phyloP scores from a whole-genome alignment of 2,329 filamentous ascomycete species.

The Cordyceps tenuipes region DNA sequence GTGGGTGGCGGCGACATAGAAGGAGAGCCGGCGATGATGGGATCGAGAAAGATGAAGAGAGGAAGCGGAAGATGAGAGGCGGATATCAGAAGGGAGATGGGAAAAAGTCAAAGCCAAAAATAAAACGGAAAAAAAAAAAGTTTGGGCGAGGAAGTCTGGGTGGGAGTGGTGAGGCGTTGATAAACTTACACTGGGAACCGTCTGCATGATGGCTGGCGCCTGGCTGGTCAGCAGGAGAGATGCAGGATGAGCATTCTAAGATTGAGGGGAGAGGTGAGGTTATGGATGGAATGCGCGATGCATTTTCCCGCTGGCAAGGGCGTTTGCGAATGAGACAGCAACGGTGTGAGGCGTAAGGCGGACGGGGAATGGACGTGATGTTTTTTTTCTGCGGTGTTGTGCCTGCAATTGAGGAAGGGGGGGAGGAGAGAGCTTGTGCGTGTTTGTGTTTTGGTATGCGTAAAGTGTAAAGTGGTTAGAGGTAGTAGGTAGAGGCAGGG shows the following conservation, averaged over 20 bases:
- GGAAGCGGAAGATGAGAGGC: not conserved
- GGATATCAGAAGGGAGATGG: not conserved
- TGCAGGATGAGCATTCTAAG: conserved; percentile 29
- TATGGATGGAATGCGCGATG: conserved; percentile 1
- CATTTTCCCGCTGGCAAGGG: conserved; percentile 5
- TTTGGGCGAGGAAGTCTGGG: not conserved
- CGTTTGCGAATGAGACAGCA: not conserved
- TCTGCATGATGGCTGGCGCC: conserved; percentile 42
- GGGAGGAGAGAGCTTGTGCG: not conserved
- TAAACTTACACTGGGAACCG: conserved; percentile 40
- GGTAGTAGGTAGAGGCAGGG: not conserved
- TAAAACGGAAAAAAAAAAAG: not conserved
- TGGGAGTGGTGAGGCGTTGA: conserved; percentile 2
- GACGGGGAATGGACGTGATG: not conserved
- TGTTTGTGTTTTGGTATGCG: not conserved
- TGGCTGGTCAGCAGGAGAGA: conserved; percentile 29
- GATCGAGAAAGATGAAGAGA: not conserved
- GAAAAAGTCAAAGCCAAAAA: not conserved
- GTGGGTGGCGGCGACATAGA: not conserved
- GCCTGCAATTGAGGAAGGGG: not conserved
- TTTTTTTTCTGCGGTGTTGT: not conserved
- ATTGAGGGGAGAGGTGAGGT: not conserved
- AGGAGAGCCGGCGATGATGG: not conserved
- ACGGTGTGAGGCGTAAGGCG: not conserved
- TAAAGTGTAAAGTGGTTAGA: not conserved